Conservation (phyloP, 2,329 filamentous ascomycete genomes). For the Xylaria sp. region DNA sequence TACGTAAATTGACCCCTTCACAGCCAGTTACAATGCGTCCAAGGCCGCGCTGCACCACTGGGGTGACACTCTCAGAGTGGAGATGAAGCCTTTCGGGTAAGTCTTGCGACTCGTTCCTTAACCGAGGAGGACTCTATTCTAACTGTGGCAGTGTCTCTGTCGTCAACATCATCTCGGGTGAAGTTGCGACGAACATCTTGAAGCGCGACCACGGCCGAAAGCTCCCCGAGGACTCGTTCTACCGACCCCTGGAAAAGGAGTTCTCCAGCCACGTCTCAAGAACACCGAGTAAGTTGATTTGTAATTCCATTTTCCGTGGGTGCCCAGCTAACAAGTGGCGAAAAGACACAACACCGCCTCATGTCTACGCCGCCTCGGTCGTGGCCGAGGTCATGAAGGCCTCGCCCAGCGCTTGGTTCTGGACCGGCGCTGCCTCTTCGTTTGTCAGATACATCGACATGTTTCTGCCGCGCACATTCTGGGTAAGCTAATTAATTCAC, state of each 20-base stretch:
- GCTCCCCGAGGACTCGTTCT: slow-evolving; percentile 24
- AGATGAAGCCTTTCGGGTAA: slow-evolving; percentile 23
- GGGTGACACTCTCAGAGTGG: slow-evolving; percentile 22
- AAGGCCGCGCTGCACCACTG: slow-evolving; percentile 28
- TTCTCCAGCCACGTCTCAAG: slow-evolving; percentile 20
- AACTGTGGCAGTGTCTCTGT: slow-evolving; percentile 7
- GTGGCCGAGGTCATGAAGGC: slow-evolving; percentile 1
- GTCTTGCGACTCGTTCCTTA: background rate
- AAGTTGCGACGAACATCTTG: slow-evolving; percentile 28
- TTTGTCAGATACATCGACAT: background rate
- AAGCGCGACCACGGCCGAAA: slow-evolving; percentile 20
- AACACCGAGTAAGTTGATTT: background rate
- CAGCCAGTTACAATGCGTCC: slow-evolving; percentile 26
- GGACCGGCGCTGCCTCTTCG: background rate
- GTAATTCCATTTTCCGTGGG: background rate
- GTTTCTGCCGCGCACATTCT: background rate
- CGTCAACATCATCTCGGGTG: slow-evolving; percentile 25
- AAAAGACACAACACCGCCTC: background rate
- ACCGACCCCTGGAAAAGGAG: slow-evolving; percentile 13
- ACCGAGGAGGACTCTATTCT: background rate
- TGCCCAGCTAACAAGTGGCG: background rate
- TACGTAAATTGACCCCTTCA: background rate
- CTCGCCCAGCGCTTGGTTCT: slow-evolving; percentile 2
- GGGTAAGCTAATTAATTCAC: background rate
- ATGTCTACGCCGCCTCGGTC: background rate